Evolutionary conservation across 2,329 filamentous ascomycete genomes (phyloP).

Genomic region (Fusarium kyushuense): DNA sequence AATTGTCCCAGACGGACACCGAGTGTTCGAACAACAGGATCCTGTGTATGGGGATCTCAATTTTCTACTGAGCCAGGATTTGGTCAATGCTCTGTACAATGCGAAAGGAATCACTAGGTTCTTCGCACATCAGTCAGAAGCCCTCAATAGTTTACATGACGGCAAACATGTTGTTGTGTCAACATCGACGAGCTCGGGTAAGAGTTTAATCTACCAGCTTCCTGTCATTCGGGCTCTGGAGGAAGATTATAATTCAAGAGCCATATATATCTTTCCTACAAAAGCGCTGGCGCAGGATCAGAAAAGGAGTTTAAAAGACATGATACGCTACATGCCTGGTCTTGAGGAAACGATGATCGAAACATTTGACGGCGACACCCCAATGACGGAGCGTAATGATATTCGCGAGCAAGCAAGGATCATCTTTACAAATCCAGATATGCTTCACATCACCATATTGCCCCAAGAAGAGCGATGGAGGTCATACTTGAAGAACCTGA

Average conservation of each 20-base stretch:
- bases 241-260: constrained; percentile 78
- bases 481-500: constrained; percentile 86
- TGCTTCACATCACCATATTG: constrained; percentile 94
- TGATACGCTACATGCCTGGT: constrained; percentile 83
- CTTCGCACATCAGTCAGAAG: constrained; percentile 92
- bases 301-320: constrained; percentile 84
- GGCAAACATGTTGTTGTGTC: constrained; percentile 91
- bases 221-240: constrained; percentile 91
- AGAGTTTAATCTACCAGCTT: constrained; percentile 97
- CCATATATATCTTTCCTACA: constrained; percentile 98
- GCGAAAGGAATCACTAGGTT: constrained; percentile 86
- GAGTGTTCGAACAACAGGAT: constrained; percentile 88
- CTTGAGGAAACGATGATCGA: constrained; percentile 84
- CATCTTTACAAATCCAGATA: constrained; percentile 98
- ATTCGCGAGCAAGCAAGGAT: constrained; percentile 91
- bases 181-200: constrained; percentile 95
- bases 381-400: constrained; percentile 79
- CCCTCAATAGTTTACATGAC: constrained; percentile 86
- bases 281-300: constrained; percentile 98
- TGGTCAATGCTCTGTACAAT: constrained; percentile 98
- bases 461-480: constrained; percentile 93
- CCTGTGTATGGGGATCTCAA: constrained; percentile 85
- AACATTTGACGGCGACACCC: constrained; percentile 96
- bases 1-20: constrained; percentile 92
- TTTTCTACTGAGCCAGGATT: constrained; percentile 86